Conservation (phyloP, 2,329 filamentous ascomycete species). For the Paecilomyces sp. region DNA sequence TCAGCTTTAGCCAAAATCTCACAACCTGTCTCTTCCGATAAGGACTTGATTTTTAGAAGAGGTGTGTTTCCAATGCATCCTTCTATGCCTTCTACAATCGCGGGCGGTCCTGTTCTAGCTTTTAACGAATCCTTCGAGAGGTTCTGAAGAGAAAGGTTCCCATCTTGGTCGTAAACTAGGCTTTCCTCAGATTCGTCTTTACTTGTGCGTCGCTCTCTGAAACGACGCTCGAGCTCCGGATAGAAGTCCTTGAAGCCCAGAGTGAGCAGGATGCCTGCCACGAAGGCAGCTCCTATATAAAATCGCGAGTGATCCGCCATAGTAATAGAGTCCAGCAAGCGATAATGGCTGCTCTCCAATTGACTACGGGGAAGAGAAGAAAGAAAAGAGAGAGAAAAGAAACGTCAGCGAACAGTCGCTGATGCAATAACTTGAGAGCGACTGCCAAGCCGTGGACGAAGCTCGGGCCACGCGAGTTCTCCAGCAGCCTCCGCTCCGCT, state of each 20-base stretch:
- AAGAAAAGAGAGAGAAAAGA: background rate
- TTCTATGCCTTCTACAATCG: conserved; percentile 72
- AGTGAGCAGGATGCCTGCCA: conserved; percentile 68
- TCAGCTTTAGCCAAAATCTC: conserved; percentile 91
- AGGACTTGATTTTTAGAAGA: conserved; percentile 73
- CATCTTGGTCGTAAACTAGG: background rate
- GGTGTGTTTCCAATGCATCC: conserved; percentile 91
- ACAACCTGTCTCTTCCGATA: conserved; percentile 81
- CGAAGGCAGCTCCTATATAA: conserved; percentile 64
- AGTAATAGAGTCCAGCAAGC: conserved; percentile 1
- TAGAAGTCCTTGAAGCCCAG: conserved; percentile 75
- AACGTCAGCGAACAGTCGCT: background rate
- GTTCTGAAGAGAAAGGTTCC: conserved; percentile 51
- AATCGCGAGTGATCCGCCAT: conserved; percentile 33
- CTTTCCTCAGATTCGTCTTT: conserved; percentile 6
- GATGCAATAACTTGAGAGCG: background rate
- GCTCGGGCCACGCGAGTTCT: conserved; percentile 15
- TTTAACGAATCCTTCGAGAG: conserved; percentile 16
- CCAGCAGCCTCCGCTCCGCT: background rate
- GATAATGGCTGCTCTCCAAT: background rate
- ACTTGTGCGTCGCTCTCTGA: conserved; percentile 39
- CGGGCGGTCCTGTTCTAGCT: conserved; percentile 26
- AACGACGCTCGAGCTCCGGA: conserved; percentile 62
- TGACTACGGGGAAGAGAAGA: background rate
- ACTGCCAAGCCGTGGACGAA: conserved; percentile 7